phyloP scores from a whole-genome alignment of 208 protist species.

The Tritrichomonas foetus region DNA sequence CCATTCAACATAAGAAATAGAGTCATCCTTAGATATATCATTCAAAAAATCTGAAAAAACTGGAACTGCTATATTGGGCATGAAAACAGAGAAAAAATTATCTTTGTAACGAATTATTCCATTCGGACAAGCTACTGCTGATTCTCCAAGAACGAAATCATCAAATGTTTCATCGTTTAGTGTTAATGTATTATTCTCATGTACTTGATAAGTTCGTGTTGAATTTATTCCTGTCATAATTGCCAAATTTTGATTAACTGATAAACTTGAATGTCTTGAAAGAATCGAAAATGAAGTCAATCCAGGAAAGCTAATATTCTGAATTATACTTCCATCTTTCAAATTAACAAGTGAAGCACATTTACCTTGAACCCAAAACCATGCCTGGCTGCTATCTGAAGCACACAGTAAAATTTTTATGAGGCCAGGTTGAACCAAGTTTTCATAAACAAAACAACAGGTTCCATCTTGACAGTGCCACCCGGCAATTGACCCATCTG shows the following conservation, averaged over 20 bases:
- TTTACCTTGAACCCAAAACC: neutral
- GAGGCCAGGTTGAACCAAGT: neutral
- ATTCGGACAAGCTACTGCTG: neutral
- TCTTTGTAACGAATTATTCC: neutral
- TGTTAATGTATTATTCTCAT: neutral
- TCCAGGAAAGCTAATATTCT: neutral
- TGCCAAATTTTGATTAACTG: neutral
- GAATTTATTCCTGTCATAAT: neutral
- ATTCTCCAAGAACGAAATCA: neutral
- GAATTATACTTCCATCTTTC: neutral
- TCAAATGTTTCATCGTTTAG: neutral
- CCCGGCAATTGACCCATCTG: neutral
- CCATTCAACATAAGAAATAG: neutral
- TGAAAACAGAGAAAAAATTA: neutral
- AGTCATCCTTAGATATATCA: neutral
- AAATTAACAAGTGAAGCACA: neutral
- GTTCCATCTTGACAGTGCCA: neutral
- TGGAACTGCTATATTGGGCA: neutral
- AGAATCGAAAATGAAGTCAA: neutral
- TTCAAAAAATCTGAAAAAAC: neutral
- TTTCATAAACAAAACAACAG: neutral
- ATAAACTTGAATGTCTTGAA: neutral
- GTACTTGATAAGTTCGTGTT: neutral
- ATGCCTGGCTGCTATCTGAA: neutral
- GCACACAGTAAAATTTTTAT: neutral